Evolutionary conservation across 2,329 filamentous ascomycete genomes (phyloP), one percentile per base, ranked within the genome.

Genomic region (Aspergillus ustus): DNA sequence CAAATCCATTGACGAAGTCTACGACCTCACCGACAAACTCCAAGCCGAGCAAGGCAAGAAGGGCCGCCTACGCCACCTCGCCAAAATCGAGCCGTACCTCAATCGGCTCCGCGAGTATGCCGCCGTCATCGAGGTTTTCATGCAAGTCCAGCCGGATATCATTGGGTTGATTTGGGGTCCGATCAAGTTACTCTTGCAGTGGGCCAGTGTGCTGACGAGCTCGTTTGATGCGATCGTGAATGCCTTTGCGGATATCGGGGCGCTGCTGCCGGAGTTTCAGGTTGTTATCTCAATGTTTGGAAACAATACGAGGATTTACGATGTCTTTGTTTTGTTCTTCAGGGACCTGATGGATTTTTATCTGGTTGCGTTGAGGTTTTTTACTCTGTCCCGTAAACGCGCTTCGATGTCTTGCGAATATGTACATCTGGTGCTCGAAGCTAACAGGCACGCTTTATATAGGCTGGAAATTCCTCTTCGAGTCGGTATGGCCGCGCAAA

Each of bases 271-370:
- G 44, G 52, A 52, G 19, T 44, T 40, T 28, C 55, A 57, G 60
- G 60, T 51, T 34, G 48, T 34, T 19, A 34, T 48, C 5, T 20
- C 43, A 4, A 13, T 59, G 5, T 59, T 59, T 25, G 37, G 48
- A 9, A 25, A 48, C 19, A 59, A 59, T 52, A 46, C 22, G 8
- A 37, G 31, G n/a, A 52, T 62, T 15, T 29, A 53, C 29, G 55
- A 53, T 11, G 46, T 49, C 5, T 13, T 77, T 29, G 66, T 59
- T 17, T 64, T 78, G 5, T 77, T 78, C 49, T 78, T 70, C 65
- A 65, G 66, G 52, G 76, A 78, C 60, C 72, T 79, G 15, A 70
- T 78, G 25, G 73, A 77, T 45, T 72, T 79, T 58, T 73, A 78
- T 59, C n/a, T 62, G 1, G 64, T 73, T 34, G 62, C 67, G 2